A percentile compares a stretch with the other conserved stretches of the same genome.
These are phyloP conservation scores for Thinopyrum elongatum DNA, from an alignment of 176 grass and related monocot species.

Conservation along the genomic window DNA sequence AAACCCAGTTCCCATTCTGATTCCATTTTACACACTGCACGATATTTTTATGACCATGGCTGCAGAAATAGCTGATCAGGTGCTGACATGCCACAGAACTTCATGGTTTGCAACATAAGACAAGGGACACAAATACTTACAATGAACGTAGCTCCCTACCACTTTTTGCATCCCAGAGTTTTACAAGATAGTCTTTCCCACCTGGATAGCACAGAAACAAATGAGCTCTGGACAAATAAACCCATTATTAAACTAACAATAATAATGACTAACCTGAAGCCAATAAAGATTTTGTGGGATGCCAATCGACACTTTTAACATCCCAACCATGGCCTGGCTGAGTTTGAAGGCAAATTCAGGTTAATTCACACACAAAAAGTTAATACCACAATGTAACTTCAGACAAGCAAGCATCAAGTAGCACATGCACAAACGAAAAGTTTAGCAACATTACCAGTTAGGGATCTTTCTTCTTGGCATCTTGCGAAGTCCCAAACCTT, in stretches of 20 bases:
- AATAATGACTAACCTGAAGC: constrained; percentile 76
- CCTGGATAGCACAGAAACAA: constrained; percentile 49
- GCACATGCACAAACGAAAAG: constrained; percentile 22
- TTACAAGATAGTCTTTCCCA: constrained; percentile 97
- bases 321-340: constrained; percentile 99
- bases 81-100: constrained; percentile 17
- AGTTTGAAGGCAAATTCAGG: constrained; percentile 72
- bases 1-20: constrained; percentile 98
- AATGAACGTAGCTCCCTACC: constrained; percentile 86
- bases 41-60: constrained; percentile 98
- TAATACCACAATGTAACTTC: constrained; percentile 22
- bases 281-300: constrained; percentile 94
- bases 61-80: constrained; percentile 48
- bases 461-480: constrained; percentile 99
- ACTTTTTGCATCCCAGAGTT: constrained; percentile 97
- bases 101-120: constrained; percentile 28
- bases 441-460: constrained; percentile 93
- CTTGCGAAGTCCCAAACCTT: constrained; percentile 99
- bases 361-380: constrained; percentile 45
- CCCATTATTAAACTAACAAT: constrained; percentile 20
- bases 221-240: constrained; percentile 24
- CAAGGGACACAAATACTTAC: constrained; percentile 44
- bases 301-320: constrained; percentile 99
- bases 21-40: constrained; percentile 99
- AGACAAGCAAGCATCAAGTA: constrained; percentile 16